Percentiles rank a stretch among this genome's conserved stretches.
Conservation (phyloP, 495 filamentous ascomycete genomes). For the Penicillium psychrofluorescens region DNA sequence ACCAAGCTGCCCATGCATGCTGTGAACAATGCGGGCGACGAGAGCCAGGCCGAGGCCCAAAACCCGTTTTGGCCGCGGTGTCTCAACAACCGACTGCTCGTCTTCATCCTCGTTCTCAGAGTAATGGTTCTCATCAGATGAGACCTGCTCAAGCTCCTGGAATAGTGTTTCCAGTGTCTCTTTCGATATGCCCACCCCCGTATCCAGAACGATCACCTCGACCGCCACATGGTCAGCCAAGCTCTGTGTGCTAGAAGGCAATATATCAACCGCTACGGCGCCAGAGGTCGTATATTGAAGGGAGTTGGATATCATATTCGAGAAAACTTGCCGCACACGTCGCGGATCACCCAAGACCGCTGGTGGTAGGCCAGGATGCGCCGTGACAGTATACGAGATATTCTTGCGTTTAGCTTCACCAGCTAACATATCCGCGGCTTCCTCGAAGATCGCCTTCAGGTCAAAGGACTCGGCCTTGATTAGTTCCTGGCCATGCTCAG, state of each 20-base stretch:
- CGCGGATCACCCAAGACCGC: conserved; percentile 73
- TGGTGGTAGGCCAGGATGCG: conserved; percentile 61
- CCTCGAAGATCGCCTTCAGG: conserved; percentile 60
- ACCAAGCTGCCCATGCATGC: conserved; percentile 83
- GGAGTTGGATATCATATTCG: conserved; percentile 80
- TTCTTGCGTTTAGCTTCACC: conserved; percentile 70
- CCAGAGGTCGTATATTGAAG: conserved; percentile 74
- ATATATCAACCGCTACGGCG: conserved; percentile 60
- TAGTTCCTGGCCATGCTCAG: conserved; percentile 72
- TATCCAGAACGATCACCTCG: conserved; percentile 72
- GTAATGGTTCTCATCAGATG: conserved; percentile 35
- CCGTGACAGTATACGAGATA: conserved; percentile 58
- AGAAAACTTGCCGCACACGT: conserved; percentile 70
- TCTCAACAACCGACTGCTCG: not conserved
- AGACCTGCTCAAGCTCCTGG: conserved; percentile 81
- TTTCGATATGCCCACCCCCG: conserved; percentile 70
- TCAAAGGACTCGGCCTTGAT: conserved; percentile 81
- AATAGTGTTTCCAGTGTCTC: conserved; percentile 71
- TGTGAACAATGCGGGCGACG: conserved; percentile 77
- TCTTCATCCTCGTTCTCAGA: conserved; percentile 4
- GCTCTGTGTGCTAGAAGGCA: conserved; percentile 37
- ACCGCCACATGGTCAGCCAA: conserved; percentile 45
- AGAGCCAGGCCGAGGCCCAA: conserved; percentile 82
- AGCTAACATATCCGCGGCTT: conserved; percentile 68
- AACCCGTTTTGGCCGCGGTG: conserved; percentile 26